A percentile compares a stretch with the other conserved stretches of the same genome.
Evolutionary conservation across 2,329 filamentous ascomycete genomes (phyloP).

Genomic region (Cladophialophora psammophila): DNA sequence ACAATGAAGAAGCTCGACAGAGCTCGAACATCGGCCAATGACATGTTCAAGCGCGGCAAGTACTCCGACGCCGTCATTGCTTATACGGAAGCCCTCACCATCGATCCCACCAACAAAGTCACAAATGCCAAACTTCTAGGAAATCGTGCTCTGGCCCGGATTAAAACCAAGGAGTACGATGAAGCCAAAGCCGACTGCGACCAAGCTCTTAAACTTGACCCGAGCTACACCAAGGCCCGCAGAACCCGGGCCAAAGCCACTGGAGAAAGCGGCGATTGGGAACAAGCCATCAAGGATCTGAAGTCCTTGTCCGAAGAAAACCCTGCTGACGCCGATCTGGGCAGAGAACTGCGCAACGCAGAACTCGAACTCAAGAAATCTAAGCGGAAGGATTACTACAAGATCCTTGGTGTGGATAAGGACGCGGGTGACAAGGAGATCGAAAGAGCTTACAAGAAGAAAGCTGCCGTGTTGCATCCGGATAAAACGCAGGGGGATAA

Average conservation of each 20-base stretch:
- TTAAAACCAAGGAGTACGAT: conserved; percentile 80
- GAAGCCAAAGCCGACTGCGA: conserved; percentile 86
- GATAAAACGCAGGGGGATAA: conserved; percentile 95
- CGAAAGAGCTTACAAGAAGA: conserved; percentile 95
- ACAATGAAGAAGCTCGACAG: conserved; percentile 90
- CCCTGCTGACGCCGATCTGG: conserved; percentile 79
- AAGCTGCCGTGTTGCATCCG: conserved; percentile 92
- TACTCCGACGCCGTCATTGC: conserved; percentile 83
- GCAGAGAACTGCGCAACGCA: conserved; percentile 84
- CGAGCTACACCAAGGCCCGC: conserved; percentile 85
- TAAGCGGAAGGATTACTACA: conserved; percentile 97
- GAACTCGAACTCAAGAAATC: conserved; percentile 98
- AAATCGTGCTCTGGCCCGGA: conserved; percentile 86
- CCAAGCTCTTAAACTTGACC: conserved; percentile 80
- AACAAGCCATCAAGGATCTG: conserved; percentile 86
- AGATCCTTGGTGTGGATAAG: conserved; percentile 89
- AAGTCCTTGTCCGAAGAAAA: conserved; percentile 85
- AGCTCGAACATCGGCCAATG: conserved; percentile 93
- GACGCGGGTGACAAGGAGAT: conserved; percentile 83
- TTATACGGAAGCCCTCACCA: conserved; percentile 80
- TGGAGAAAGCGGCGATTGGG: conserved; percentile 86
- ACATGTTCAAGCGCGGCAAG: conserved; percentile 83
- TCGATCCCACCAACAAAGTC: conserved; percentile 87
- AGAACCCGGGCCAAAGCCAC: conserved; percentile 93
- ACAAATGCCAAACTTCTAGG: conserved; percentile 95